phyloP scores from a whole-genome alignment of 805 yeast species.

The Cyberlindnera xishuangbannaensis region DNA sequence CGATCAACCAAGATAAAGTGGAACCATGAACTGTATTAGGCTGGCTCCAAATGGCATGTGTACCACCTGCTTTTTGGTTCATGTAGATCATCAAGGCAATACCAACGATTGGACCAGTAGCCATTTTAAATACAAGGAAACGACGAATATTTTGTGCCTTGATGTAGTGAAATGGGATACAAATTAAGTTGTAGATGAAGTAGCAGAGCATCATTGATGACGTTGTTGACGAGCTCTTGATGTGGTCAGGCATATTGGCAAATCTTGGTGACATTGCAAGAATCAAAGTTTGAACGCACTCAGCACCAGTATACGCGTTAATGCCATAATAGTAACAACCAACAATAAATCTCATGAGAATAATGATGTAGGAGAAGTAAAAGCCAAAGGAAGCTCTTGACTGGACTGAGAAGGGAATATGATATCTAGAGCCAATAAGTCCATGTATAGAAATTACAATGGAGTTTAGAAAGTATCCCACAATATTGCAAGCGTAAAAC shows the following conservation, averaged over 20 bases:
- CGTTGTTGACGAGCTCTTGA: conserved; percentile 8
- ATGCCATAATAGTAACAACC: conserved; percentile 16
- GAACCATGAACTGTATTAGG: conserved; percentile 6
- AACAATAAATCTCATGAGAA: conserved; percentile 11
- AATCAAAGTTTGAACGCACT: conserved; percentile 13
- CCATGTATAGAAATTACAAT: conserved; percentile 10
- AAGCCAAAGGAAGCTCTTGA: conserved; percentile 13
- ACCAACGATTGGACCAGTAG: conserved; percentile 13
- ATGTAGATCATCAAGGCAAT: conserved; percentile 13
- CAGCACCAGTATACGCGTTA: conserved; percentile 16
- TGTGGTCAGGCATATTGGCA: conserved; percentile 10
- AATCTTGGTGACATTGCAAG: conserved; percentile 15
- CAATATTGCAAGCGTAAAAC: conserved; percentile 10
- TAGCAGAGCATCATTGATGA: conserved; percentile 13
- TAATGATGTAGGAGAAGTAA: conserved; percentile 11
- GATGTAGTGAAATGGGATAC: conserved; percentile 16
- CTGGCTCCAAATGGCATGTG: conserved; percentile 7
- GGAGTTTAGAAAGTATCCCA: conserved; percentile 9
- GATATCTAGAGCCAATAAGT: conserved; percentile 12
- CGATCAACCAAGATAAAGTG: conserved; percentile 5
- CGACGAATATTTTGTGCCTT: conserved; percentile 9
- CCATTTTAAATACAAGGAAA: conserved; percentile 12
- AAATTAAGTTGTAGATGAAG: conserved; percentile 11
- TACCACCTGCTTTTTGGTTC: conserved; percentile 14
- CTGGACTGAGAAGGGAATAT: conserved; percentile 13